Evolutionary conservation across 345 rosid species (phyloP).

Genomic region (Noccaea bulbosa): DNA sequence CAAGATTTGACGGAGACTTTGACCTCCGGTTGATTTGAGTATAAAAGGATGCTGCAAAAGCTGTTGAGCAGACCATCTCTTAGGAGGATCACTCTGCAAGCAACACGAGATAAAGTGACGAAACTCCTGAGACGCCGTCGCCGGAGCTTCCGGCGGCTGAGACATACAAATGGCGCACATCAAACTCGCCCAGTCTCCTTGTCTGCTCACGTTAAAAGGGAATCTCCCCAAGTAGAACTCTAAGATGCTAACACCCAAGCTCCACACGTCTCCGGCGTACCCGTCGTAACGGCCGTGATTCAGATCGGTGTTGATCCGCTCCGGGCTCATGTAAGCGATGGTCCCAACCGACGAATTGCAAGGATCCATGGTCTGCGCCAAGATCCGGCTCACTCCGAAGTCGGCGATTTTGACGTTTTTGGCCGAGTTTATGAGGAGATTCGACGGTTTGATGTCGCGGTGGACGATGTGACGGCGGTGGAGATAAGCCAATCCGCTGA

Average conservation of each 20-base stretch:
- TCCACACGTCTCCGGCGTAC: conserved; percentile 88
- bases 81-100: conserved; percentile 80
- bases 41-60: conserved; percentile 87
- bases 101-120: conserved; percentile 72
- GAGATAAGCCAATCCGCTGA: conserved; percentile 80
- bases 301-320: conserved; percentile 87
- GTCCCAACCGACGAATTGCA: conserved; percentile 95
- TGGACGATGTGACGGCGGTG: conserved; percentile 83
- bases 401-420: conserved; percentile 88
- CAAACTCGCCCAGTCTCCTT: conserved; percentile 92
- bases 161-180: conserved; percentile 91
- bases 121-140: conserved; percentile 69
- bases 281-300: conserved; percentile 83
- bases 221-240: conserved; percentile 88
- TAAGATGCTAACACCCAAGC: conserved; percentile 84
- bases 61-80: conserved; percentile 68
- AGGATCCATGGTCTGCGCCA: conserved; percentile 93
- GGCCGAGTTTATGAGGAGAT: conserved; percentile 67
- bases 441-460: conserved; percentile 92
- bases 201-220: conserved; percentile 70
- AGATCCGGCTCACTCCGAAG: conserved; percentile 85
- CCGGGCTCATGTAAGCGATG: conserved; percentile 98
- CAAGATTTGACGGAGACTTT: conserved; percentile 62
- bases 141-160: conserved; percentile 87
- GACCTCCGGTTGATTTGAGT: conserved; percentile 43